Percentiles rank a stretch among this genome's conserved stretches.
phyloP scores from a whole-genome alignment of 495 filamentous ascomycete species.

The Penicillium bovifimosum region DNA sequence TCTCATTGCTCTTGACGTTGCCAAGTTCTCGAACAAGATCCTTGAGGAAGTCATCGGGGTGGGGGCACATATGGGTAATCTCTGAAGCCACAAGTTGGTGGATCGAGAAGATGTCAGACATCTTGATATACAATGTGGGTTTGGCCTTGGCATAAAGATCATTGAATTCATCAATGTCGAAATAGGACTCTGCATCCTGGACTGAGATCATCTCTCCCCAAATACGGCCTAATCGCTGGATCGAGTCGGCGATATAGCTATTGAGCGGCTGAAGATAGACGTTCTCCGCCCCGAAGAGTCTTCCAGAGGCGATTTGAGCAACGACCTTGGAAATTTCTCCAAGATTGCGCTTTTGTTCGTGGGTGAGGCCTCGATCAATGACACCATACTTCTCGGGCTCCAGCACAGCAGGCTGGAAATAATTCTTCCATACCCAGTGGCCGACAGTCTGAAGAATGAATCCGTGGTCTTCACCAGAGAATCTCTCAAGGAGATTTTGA shows the following conservation, averaged over 20 bases:
- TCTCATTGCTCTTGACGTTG: slow-evolving; percentile 92
- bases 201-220: slow-evolving; percentile 75
- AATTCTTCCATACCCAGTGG: slow-evolving; percentile 89
- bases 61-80: slow-evolving; percentile 66
- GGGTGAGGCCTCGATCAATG: slow-evolving; percentile 77
- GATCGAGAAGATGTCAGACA: slow-evolving; percentile 94
- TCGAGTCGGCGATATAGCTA: slow-evolving; percentile 77
- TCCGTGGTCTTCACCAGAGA: slow-evolving; percentile 71
- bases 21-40: slow-evolving; percentile 91
- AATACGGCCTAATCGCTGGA: slow-evolving; percentile 71
- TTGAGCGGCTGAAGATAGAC: slow-evolving; percentile 94
- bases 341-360: slow-evolving; percentile 89
- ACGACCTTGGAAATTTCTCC: slow-evolving; percentile 88
- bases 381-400: slow-evolving; percentile 88
- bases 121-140: slow-evolving; percentile 96
- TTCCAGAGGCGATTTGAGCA: slow-evolving; percentile 76
- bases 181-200: slow-evolving; percentile 78
- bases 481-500: slow-evolving; percentile 65
- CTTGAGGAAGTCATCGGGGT: slow-evolving; percentile 79
- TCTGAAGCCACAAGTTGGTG: slow-evolving; percentile 82
- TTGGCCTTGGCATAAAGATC: slow-evolving; percentile 94
- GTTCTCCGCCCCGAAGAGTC: slow-evolving; percentile 87
- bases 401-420: slow-evolving; percentile 81
- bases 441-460: slow-evolving; percentile 77
- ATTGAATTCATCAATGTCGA: slow-evolving; percentile 98